Evolutionary conservation across 306 rosid species (phyloP), one percentile per base, ranked within the genome.

Genomic region (Canavalia ensiformis): DNA sequence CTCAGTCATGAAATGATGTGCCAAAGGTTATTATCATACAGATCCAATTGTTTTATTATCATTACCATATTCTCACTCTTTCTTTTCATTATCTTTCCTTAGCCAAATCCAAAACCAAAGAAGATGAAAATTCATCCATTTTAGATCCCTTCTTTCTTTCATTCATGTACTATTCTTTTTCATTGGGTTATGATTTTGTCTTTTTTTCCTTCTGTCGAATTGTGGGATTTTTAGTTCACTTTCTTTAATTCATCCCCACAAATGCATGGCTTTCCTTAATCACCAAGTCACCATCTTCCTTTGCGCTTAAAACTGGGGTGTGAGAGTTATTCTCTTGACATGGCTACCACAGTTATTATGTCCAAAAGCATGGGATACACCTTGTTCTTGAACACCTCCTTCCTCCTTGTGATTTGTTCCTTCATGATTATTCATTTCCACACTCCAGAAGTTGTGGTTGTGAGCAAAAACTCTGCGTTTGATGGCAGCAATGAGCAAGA

Each of bases 301-400:
- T 25, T 12, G 37, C 54, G 4, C 37, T 47, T 55, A 11, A 81
- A 33, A 45, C 34, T 35, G 60, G 29, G 46, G 13, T 55, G 7
- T 57, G 33, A 74, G 28, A 12, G 56, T 30, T 67, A 4, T 1
- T 52, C 31, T 45, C 62, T 55, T 45, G 45, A 31, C 3, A 68
- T 76, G 82, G 68, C 78, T 69, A 12, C 57, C 74, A 4, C 37
- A n/a, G 28, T 60, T 60, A 50, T 54, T 56, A 6, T 47, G 6
- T 49, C 72, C 12, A 82, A 59, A 69, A 58, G 3, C 59, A 77
- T 7, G 52, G 49, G 64, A 59, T 87, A 77, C 66, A 39, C 85
- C 2, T 33, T 88, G 72, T 85, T 90, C 77, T 58, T 88, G 80
- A 88, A 90, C 77, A 41, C 70, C 74, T 85, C 88, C 4, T 82